These are phyloP conservation scores for Exophiala alcalophila DNA, from an alignment of 2,329 filamentous ascomycete species.

Conservation along the genomic window DNA sequence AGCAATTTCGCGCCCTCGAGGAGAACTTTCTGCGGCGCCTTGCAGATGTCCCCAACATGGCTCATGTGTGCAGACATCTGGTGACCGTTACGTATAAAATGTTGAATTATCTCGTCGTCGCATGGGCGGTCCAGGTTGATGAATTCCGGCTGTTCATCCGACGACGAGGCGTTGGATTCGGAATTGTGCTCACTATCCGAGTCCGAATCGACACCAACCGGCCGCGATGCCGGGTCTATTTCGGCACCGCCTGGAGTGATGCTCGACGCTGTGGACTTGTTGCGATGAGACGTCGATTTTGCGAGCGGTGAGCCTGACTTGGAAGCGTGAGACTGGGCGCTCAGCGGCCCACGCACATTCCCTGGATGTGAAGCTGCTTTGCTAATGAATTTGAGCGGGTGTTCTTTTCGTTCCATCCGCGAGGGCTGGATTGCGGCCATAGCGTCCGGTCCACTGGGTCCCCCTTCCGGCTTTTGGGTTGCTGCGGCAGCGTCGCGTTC, in stretches of 20 bases:
- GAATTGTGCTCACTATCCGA: constrained; percentile 17
- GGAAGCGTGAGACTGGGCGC: not conserved
- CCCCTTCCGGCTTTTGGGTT: constrained; percentile 20
- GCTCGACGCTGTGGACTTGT: too few species aligned
- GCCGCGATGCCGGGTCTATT: too few species aligned
- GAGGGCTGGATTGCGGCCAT: constrained; percentile 23
- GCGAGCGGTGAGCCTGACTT: not conserved
- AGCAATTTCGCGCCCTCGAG: constrained; percentile 28
- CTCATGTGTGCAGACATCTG: constrained; percentile 52
- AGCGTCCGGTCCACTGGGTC: constrained; percentile 22
- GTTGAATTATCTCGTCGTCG: constrained; percentile 58
- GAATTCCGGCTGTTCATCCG: constrained; percentile 33
- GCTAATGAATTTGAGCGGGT: constrained; percentile 19
- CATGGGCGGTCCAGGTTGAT: constrained; percentile 56
- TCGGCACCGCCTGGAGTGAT: too few species aligned
- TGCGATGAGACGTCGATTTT: too few species aligned
- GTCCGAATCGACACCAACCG: not conserved
- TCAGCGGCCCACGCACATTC: not conserved
- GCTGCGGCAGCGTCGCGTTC: constrained; percentile 21
- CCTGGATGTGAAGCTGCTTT: constrained; percentile 12
- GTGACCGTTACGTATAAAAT: constrained; percentile 52
- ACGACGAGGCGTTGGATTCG: constrained; percentile 17
- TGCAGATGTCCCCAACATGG: constrained; percentile 49
- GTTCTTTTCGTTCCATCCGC: constrained; percentile 24
- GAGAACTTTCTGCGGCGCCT: constrained; percentile 26